Base-by-base conservation (phyloP, 768 basidiomycete species). In the Psilocybe subaeruginosa region DNA sequence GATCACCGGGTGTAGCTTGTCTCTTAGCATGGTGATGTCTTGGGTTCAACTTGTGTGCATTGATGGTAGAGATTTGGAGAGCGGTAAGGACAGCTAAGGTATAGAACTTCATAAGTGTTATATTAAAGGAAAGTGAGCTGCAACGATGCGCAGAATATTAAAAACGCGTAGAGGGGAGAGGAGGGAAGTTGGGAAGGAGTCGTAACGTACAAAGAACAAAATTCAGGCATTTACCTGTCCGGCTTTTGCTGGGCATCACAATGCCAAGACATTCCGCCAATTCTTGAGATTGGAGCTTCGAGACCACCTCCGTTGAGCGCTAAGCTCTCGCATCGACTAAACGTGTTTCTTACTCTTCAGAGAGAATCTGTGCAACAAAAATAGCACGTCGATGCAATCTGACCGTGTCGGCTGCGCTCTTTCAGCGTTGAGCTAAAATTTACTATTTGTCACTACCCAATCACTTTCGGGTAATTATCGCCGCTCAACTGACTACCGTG, bases 71-170 rank as follows among this genome's bases (percentile, higher is more conserved):
- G 64, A 83, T 63, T 52, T 73, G 64, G 58, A 82, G 64, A 37
- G 77, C 70, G 43, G 84, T 81, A 73, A 87, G 73, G 73, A 80
- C 68, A 71, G 78, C 68, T 47, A 84, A 65, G 64, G 76, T 64
- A 64, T 73, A 72, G 63, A 82, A 66, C 70, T 77, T 82, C 84
- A 86, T 85, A 64, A 68, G 67, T 61, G 64, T 66, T 31, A 61
- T 57, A 54, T 30, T 30, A 66, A 71, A 69, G 37, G 68, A 70
- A 48, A 57, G 69, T 63, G 70, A 60, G 64, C 67, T 46, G 58
- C 64, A 59, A 58, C 60, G 61, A 62, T 31, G 67, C 64, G 66
- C 61, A 62, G 60, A 60, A 46, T 47, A 51, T 43, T 43, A 55
- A 53, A 55, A 54, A 56, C 30, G 54, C 35, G 31, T 41, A 50